Evolutionary conservation across 768 basidiomycete genomes (phyloP).

Genomic region (Gautieria morchelliformis): DNA sequence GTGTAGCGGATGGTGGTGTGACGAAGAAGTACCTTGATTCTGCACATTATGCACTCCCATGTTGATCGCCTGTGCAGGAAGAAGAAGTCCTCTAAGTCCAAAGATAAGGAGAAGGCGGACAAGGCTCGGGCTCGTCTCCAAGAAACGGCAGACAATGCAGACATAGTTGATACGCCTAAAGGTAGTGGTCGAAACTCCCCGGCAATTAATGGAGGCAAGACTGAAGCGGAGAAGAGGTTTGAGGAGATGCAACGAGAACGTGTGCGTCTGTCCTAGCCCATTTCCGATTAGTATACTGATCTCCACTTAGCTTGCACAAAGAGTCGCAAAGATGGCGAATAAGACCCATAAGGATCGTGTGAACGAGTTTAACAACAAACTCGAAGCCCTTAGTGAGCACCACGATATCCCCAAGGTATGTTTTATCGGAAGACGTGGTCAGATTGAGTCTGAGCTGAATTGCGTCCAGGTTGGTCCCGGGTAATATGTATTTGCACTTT

Average conservation of each 20-base stretch:
- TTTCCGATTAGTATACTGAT: not conserved
- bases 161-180: constrained; percentile 28
- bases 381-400: constrained; percentile 85
- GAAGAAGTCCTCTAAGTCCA: constrained; percentile 69
- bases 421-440: constrained; percentile 6
- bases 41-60: not conserved
- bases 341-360: constrained; percentile 94
- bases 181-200: constrained; percentile 57
- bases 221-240: constrained; percentile 81
- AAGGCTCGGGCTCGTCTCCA: constrained; percentile 23
- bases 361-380: constrained; percentile 77
- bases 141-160: constrained; percentile 5
- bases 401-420: constrained; percentile 88
- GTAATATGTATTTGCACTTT: constrained; percentile 34
- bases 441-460: constrained; percentile 17
- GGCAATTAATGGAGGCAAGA: constrained; percentile 45
- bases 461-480: constrained; percentile 69
- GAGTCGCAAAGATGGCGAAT: constrained; percentile 64
- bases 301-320: constrained; percentile 49
- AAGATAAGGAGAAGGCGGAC: constrained; percentile 40
- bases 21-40: constrained; percentile 62
- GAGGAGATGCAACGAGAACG: constrained; percentile 78
- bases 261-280: constrained; percentile 35
- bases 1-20: constrained; percentile 65
- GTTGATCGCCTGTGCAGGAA: constrained; percentile 41